phyloP scores from a whole-genome alignment of 331 rosid species.

The Rosa hybrid region DNA sequence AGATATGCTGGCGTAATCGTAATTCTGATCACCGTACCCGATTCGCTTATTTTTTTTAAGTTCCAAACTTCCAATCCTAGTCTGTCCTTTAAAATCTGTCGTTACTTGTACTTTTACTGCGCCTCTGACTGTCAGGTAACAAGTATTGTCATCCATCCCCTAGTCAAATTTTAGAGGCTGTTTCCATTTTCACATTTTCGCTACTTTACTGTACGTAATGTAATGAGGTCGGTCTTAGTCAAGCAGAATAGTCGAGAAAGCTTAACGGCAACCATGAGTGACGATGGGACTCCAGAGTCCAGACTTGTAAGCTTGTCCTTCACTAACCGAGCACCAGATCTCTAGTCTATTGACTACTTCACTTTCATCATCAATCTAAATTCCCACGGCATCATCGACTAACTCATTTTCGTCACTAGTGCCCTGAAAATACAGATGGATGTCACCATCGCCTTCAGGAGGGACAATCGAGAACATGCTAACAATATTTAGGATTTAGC shows the following conservation, averaged over 20 bases:
- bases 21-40: not conserved
- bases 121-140: not conserved
- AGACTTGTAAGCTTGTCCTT: constrained; percentile 22
- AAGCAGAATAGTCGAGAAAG: no score
- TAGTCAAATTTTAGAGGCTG: not conserved
- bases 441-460: not conserved
- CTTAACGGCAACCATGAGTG: not conserved
- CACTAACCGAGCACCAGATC: not conserved
- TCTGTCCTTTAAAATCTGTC: not conserved
- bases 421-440: not conserved
- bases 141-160: not conserved
- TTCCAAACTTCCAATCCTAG: not conserved
- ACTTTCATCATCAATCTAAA: not conserved
- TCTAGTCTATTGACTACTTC: not conserved
- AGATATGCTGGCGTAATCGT: not conserved
- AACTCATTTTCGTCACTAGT: not conserved
- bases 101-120: no score
- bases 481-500: not conserved
- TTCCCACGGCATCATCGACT: not conserved
- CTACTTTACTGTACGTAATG: not conserved
- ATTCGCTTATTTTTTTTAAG: not conserved
- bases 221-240: not conserved
- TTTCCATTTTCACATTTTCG: not conserved
- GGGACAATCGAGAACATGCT: not conserved
- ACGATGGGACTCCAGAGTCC: not conserved